Percentiles rank a stretch among this genome's conserved stretches.
Conservation (phyloP, 1,284 basidiomycete species). For the Tilletiopsis washingtonensis region DNA sequence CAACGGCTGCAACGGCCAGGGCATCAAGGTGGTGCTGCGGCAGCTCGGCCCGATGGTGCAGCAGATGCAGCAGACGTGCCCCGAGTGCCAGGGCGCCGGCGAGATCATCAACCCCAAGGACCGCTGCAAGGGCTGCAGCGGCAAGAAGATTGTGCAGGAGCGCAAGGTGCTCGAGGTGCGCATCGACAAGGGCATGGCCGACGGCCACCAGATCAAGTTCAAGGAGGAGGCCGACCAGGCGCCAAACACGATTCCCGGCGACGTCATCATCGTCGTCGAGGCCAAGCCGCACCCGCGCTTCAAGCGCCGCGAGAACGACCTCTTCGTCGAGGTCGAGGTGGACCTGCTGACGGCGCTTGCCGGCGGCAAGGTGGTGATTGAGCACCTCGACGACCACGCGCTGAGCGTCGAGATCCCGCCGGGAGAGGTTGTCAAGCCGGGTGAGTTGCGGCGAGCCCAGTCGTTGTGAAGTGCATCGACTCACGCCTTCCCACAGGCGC, state of each 20-base stretch:
- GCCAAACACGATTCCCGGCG: constrained; percentile 80
- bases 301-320: constrained; percentile 86
- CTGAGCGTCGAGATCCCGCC: constrained; percentile 69
- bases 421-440: constrained; percentile 79
- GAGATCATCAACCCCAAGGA: constrained; percentile 93
- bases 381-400: constrained; percentile 86
- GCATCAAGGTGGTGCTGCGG: constrained; percentile 81
- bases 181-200: constrained; percentile 99
- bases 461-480: too few relatives aligned
- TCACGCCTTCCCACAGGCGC: too few relatives aligned
- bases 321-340: constrained; percentile 77
- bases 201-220: constrained; percentile 92
- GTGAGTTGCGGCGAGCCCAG: too few relatives aligned
- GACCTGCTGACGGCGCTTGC: constrained; percentile 89
- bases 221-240: constrained; percentile 93
- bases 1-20: constrained; percentile 74
- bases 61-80: constrained; percentile 92
- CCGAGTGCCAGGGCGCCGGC: constrained; percentile 82
- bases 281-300: constrained; percentile 88
- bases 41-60: constrained; percentile 99
- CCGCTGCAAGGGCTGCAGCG: constrained; percentile 84
- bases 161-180: constrained; percentile 98
- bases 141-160: constrained; percentile 89
- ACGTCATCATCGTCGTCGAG: constrained; percentile 94
- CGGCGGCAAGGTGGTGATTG: constrained; percentile 83